Conservation (phyloP, 148 eudicot genomes). For the Hydrangea macrophylla region DNA sequence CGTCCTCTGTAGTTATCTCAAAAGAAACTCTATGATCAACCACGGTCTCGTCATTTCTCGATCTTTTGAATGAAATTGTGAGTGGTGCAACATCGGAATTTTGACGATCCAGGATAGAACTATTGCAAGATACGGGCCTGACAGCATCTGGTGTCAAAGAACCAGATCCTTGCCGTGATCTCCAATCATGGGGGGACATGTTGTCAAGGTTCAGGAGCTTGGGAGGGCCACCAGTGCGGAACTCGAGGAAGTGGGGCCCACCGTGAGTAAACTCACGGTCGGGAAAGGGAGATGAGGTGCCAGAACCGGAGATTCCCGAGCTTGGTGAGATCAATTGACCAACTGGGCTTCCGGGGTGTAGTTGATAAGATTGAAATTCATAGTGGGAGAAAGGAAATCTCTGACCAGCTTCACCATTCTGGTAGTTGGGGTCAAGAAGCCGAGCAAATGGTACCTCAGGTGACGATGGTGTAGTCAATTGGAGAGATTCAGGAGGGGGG, state of each 20-base stretch:
- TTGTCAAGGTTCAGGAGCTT: conserved; percentile 58
- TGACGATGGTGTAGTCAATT: conserved; percentile 92
- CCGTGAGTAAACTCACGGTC: conserved; percentile 46
- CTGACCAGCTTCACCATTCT: conserved; percentile 38
- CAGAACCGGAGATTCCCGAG: conserved; percentile 79
- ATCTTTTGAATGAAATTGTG: conserved; percentile 32
- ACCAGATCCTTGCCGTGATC: conserved; percentile 68
- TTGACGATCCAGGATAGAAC: conserved; percentile 41
- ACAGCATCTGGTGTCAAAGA: conserved; percentile 64
- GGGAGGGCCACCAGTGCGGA: conserved; percentile 47
- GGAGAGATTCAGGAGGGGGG: conserved; percentile 93
- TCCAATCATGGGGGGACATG: conserved; percentile 48
- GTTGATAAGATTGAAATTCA: conserved; percentile 79
- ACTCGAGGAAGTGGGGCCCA: conserved; percentile 47
- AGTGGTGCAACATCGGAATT: conserved; percentile 49
- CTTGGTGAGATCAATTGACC: conserved; percentile 87
- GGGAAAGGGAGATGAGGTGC: conserved; percentile 85
- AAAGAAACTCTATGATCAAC: conserved; percentile 74
- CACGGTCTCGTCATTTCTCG: conserved; percentile 32
- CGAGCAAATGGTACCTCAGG: conserved; percentile 98
- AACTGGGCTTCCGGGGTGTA: conserved; percentile 84
- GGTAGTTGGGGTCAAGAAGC: conserved; percentile 62
- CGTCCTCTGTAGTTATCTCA: conserved; percentile 79
- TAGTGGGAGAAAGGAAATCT: conserved; percentile 54
- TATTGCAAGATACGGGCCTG: conserved; percentile 39